A percentile compares a stretch with the other conserved stretches of the same genome.
These are phyloP conservation scores for Penicillium bialowiezense DNA, from an alignment of 495 filamentous ascomycete species.

Conservation along the genomic window DNA sequence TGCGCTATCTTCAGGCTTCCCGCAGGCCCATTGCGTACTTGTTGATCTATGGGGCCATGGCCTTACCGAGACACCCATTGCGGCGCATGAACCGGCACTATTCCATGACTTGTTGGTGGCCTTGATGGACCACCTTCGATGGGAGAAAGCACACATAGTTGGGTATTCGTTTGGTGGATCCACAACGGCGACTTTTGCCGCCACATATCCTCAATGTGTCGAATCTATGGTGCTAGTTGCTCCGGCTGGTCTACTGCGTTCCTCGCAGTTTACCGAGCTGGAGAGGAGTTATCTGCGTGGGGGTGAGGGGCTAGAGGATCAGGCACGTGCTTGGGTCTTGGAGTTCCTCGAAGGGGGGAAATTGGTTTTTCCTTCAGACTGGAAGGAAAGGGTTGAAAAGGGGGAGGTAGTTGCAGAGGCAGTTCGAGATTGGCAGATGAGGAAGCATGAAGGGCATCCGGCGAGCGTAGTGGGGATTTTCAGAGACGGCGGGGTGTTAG, in stretches of 20 bases:
- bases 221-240: slow-evolving; percentile 31
- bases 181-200: slow-evolving; percentile 27
- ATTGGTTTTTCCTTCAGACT: slow-evolving; percentile 36
- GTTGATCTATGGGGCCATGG: slow-evolving; percentile 40
- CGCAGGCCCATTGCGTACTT: slow-evolving; percentile 31
- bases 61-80: slow-evolving; percentile 31
- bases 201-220: slow-evolving; percentile 20
- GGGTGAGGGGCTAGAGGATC: slow-evolving; percentile 25
- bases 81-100: slow-evolving; percentile 21
- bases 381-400: slow-evolving; percentile 38
- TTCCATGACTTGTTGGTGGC: slow-evolving; percentile 26
- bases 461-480: slow-evolving; percentile 43
- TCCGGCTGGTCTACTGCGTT: slow-evolving; percentile 30
- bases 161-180: slow-evolving; percentile 41
- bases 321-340: slow-evolving; percentile 31
- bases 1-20: slow-evolving; percentile 24
- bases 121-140: slow-evolving; percentile 22
- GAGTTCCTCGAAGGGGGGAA: slow-evolving; percentile 35
- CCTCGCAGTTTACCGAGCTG: slow-evolving; percentile 13
- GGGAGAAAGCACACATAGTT: slow-evolving; percentile 32
- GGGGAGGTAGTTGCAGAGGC: slow-evolving; percentile 46
- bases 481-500: slow-evolving; percentile 39
- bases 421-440: slow-evolving; percentile 42
- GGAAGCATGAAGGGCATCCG: slow-evolving; percentile 38
- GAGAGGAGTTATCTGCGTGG: slow-evolving; percentile 22